Conservation (phyloP, 768 basidiomycete species). For the Lactifluus volemus region DNA sequence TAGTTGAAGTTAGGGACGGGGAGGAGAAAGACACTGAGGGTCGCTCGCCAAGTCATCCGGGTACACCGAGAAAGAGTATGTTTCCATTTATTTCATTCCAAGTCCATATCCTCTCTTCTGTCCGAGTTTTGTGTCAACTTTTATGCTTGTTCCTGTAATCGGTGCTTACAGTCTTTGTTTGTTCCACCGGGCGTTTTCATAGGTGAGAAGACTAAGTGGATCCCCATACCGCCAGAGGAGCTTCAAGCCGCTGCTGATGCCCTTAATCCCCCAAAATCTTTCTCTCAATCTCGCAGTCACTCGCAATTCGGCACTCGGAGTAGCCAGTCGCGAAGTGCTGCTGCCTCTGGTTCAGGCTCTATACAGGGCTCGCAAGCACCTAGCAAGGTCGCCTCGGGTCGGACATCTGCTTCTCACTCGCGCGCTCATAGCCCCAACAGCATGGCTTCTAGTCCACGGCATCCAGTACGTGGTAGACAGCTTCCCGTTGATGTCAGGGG, state of each 20-base stretch:
- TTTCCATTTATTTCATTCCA: conserved; percentile 13
- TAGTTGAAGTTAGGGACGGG: conserved; percentile 18
- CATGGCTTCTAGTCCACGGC: conserved; percentile 41
- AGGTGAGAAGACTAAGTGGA: conserved; percentile 57
- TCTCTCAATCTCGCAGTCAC: conserved; percentile 25
- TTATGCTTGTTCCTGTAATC: background rate
- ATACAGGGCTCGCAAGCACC: conserved; percentile 29
- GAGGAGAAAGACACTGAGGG: conserved; percentile 21
- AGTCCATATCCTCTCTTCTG: background rate
- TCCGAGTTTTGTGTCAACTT: background rate
- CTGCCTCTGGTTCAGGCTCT: conserved; percentile 27
- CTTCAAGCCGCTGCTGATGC: conserved; percentile 46
- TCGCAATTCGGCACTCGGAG: conserved; percentile 19
- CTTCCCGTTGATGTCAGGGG: conserved; percentile 2
- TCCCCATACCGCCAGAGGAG: conserved; percentile 47
- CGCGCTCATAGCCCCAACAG: conserved; percentile 38
- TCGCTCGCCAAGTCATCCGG: conserved; percentile 23
- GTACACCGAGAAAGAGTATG: conserved; percentile 31
- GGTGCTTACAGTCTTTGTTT: conserved; percentile 6
- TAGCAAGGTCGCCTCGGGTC: conserved; percentile 31
- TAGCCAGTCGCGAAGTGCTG: conserved; percentile 20
- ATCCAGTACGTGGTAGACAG: conserved; percentile 12
- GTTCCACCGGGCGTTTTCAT: background rate
- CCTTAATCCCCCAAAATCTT: conserved; percentile 19
- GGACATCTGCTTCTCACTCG: conserved; percentile 35